These are phyloP conservation scores for Wickerhamomyces ciferrii DNA, from an alignment of 805 yeast genomes.

Conservation along the genomic window DNA sequence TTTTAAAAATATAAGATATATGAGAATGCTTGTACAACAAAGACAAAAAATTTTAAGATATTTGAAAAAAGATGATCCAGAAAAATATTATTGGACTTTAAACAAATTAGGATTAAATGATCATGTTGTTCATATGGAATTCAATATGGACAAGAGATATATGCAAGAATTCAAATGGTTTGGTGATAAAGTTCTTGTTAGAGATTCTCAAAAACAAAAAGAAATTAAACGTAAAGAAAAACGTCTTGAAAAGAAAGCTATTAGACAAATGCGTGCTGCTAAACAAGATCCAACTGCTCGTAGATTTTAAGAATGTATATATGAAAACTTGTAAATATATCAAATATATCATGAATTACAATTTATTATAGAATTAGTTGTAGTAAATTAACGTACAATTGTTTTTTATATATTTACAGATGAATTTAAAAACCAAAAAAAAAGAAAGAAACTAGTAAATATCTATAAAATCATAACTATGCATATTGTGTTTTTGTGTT, in stretches of 20 bases:
- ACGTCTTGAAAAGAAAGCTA: conserved; percentile 40
- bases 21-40: conserved; percentile 82
- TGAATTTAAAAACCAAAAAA: too few relatives aligned
- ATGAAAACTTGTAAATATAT: conserved; percentile 9
- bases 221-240: conserved; percentile 41
- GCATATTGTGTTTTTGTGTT: too few relatives aligned
- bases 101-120: conserved; percentile 87
- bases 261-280: conserved; percentile 1
- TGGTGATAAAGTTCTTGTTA: conserved; percentile 68
- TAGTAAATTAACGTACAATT: not conserved
- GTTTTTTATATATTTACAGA: too few relatives aligned
- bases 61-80: conserved; percentile 73
- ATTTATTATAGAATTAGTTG: not conserved
- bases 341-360: not conserved
- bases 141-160: conserved; percentile 72
- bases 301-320: conserved; percentile 9
- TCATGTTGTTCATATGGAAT: conserved; percentile 70
- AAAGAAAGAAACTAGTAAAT: too few relatives aligned
- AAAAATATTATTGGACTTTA: conserved; percentile 79
- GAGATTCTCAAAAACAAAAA: conserved; percentile 42
- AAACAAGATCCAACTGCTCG: not conserved
- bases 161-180: conserved; percentile 74
- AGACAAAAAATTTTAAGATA: conserved; percentile 82
- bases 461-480: too few relatives aligned
- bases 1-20: conserved; percentile 56